Percentiles rank a stretch among this genome's conserved stretches.
Evolutionary conservation across 1,284 basidiomycete genomes (phyloP).

Genomic region (Mrakiaceae sp.): DNA sequence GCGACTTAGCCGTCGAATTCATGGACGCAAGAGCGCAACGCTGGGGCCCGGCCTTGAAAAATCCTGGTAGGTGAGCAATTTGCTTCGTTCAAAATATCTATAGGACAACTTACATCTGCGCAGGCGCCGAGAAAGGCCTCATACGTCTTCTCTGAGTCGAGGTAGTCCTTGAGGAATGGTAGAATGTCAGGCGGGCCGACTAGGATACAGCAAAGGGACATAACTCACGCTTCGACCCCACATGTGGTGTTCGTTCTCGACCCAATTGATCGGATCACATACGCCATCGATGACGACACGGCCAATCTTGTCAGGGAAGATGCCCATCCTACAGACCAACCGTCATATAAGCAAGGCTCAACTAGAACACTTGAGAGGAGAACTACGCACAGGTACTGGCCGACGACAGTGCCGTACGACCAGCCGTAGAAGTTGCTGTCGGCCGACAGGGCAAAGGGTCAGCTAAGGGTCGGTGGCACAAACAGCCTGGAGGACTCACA

Average conservation of each 20-base stretch:
- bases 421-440: slow-evolving; percentile 10
- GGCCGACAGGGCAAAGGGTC: not conserved
- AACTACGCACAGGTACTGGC: not conserved
- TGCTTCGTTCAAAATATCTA: too few species aligned
- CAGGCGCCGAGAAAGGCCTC: slow-evolving; percentile 8
- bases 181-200: not conserved
- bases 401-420: slow-evolving; percentile 13
- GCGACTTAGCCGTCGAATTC: slow-evolving; percentile 1
- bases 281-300: slow-evolving; percentile 11
- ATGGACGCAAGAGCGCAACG: slow-evolving; percentile 2
- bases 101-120: not conserved
- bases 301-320: slow-evolving; percentile 8
- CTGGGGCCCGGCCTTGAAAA: not conserved
- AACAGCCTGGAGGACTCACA: not conserved
- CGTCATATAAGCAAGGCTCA: too few species aligned
- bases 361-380: too few species aligned
- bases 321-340: not conserved
- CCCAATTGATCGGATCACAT: slow-evolving; percentile 14
- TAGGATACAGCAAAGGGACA: not conserved
- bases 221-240: slow-evolving; percentile 8
- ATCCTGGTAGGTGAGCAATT: too few species aligned
- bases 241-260: slow-evolving; percentile 6
- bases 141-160: slow-evolving; percentile 10
- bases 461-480: not conserved
- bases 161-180: slow-evolving; percentile 1